Conservation (phyloP, 306 rosid species). For the Fagus crenata region DNA sequence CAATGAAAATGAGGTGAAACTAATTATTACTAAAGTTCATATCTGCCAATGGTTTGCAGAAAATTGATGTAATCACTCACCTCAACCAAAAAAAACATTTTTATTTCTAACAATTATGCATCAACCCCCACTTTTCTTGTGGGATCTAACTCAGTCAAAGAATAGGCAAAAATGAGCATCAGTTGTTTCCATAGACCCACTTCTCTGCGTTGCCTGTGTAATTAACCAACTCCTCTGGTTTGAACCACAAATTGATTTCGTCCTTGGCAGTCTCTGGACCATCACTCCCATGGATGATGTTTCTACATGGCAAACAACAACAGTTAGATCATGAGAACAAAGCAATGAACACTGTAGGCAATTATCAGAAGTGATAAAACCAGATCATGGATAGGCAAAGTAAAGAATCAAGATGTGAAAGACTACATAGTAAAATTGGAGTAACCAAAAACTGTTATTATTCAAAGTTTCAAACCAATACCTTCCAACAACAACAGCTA, state of each 20-base stretch:
- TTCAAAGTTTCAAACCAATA: conserved; percentile 23
- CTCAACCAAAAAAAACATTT: conserved; percentile 1
- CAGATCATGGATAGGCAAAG: not conserved
- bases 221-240: conserved; percentile 76
- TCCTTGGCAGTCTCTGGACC: conserved; percentile 92
- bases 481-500: conserved; percentile 97
- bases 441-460: conserved; percentile 12
- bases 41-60: not conserved
- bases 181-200: conserved; percentile 81
- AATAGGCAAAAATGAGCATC: conserved; percentile 28
- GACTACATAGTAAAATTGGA: not conserved
- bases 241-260: conserved; percentile 88
- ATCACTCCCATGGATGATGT: conserved; percentile 97
- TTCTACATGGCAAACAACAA: conserved; percentile 44
- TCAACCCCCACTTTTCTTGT: conserved; percentile 19
- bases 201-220: conserved; percentile 86
- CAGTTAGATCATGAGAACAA: conserved; percentile 17
- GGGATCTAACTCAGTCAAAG: conserved; percentile 12
- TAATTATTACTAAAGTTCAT: conserved; percentile 20
- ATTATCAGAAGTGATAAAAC: not conserved
- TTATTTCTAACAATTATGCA: conserved; percentile 34
- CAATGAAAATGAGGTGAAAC: conserved; percentile 14
- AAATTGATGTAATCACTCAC: conserved; percentile 18
- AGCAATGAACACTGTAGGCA: conserved; percentile 11
- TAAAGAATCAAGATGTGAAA: not conserved